Conservation (phyloP, 345 rosid species). For the Syzygium jambos region DNA sequence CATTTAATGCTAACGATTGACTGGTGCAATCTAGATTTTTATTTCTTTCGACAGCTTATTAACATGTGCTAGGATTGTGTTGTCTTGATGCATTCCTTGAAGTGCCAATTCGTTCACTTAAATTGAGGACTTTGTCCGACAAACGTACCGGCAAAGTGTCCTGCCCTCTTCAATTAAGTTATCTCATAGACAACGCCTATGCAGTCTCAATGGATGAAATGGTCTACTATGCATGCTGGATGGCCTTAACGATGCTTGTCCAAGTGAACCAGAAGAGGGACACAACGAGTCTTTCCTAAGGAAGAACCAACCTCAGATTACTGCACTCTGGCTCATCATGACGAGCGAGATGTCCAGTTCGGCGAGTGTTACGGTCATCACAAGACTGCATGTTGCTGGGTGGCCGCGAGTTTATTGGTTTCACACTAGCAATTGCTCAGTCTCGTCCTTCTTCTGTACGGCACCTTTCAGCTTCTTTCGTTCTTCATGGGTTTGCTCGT, state of each 20-base stretch:
- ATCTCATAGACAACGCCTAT: background rate
- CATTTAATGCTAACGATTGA: background rate
- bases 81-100: background rate
- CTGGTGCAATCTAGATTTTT: background rate
- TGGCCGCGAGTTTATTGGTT: background rate
- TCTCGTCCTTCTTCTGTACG: background rate
- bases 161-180: background rate
- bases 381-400: background rate
- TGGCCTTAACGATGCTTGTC: background rate
- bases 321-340: too few species aligned
- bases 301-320: too few species aligned
- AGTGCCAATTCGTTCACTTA: background rate
- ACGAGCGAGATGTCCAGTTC: too few species aligned
- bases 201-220: background rate
- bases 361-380: background rate
- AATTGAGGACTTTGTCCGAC: background rate
- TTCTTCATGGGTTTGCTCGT: background rate
- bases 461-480: background rate
- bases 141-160: background rate
- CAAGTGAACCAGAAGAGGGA: too few species aligned
- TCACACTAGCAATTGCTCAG: background rate
- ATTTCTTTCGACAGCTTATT: background rate
- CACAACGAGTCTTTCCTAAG: too few species aligned
- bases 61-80: background rate
- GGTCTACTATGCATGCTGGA: background rate